These are phyloP conservation scores for Fusarium foetens DNA, from an alignment of 2,329 filamentous ascomycete species.

Conservation along the genomic window DNA sequence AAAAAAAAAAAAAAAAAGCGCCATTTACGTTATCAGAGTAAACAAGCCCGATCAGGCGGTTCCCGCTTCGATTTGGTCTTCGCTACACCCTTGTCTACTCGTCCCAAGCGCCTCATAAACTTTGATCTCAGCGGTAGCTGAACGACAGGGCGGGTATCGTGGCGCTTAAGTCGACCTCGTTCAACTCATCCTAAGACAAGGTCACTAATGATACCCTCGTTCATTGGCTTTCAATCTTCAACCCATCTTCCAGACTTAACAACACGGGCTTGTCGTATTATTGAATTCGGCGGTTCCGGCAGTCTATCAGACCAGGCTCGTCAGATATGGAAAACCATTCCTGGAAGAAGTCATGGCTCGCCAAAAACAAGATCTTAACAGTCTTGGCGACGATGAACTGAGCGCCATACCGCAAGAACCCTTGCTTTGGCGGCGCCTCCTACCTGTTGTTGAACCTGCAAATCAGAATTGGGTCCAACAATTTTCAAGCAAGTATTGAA, in stretches of 20 bases:
- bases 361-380: not conserved
- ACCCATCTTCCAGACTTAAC: not conserved
- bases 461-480: not conserved
- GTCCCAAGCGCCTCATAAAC: not conserved
- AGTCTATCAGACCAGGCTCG: not conserved
- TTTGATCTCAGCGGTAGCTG: constrained; percentile 12
- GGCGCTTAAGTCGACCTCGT: constrained; percentile 35
- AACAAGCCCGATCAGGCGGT: not conserved
- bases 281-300: constrained; percentile 5
- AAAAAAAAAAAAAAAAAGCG: not conserved
- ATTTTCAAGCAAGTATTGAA: not conserved
- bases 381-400: not conserved
- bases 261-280: not conserved
- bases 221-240: constrained; percentile 18
- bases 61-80: not conserved
- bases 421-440: not conserved
- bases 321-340: not conserved
- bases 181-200: constrained; percentile 1
- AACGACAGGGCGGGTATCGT: constrained; percentile 17
- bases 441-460: not conserved
- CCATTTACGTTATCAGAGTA: constrained; percentile 2
- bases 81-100: not conserved
- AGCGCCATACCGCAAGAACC: not conserved
- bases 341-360: not conserved
- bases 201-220: constrained; percentile 17